Base-by-base conservation (phyloP, 2,329 filamentous ascomycete genomes). In the Pestalotiopsis sp. region DNA sequence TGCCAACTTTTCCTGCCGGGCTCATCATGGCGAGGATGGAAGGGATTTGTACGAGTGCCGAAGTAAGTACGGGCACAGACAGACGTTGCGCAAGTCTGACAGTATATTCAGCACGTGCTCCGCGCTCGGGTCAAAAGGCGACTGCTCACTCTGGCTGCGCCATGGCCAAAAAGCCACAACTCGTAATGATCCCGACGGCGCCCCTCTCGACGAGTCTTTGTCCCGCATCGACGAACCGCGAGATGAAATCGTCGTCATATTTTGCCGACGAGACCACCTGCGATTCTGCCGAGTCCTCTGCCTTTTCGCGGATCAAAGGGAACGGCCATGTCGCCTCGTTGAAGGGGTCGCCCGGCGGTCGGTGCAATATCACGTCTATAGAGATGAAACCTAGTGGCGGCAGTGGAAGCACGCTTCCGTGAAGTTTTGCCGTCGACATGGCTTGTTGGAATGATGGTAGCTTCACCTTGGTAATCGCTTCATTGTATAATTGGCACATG, bases 91-190 rank as follows among this genome's bases (percentile, higher is more conserved):
- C 72, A n/a, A 80, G 72, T 67, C 78, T 77, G n/a, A 49, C 36
- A 36, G 36, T 13, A 41, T 36, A n/a, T 66, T 56, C 12, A 52
- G 9, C 45, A 52, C 14, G 7, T 13, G 6, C 5, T 27, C 23
- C n/a, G 20, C 23, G 9, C 9, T 12, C 38, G 7, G n/a, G 17
- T 4, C 23, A 12, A 7, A 38, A 20, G 9, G 69, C 5, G 5
- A 31, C 27, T 31, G 31, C 70, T 65, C 70, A 80, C 78, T 72
- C 71, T 5, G 72, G 71, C 63, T 81, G 80, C 1, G 77, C 78
- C 74, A 80, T 76, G 20, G 80, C 80, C 5, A 81, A 72, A 66
- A 82, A 82, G 1, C 80, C 80, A 65, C 80, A 82, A 72, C 80
- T 81, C 1, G 80, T 81, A 41, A 81, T 77, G 61, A 81, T 77